These are phyloP conservation scores for Coniella lustricola DNA, from an alignment of 2,329 filamentous ascomycete genomes.

Conservation along the genomic window DNA sequence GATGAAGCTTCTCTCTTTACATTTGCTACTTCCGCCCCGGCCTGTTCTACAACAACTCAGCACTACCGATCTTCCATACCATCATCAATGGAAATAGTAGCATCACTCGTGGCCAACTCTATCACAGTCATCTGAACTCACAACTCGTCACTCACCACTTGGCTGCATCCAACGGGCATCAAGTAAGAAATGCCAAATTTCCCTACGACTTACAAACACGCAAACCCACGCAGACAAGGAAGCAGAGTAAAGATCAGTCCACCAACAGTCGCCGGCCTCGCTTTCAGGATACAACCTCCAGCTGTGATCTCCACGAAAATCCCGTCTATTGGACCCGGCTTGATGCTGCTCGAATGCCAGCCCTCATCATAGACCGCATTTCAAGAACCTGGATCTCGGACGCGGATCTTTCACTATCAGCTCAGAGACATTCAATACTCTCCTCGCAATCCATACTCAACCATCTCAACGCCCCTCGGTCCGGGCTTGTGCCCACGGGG, in stretches of 20 bases:
- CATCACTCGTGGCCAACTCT: conserved; percentile 16
- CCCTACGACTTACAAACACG: too few species aligned
- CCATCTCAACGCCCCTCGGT: conserved; percentile 31
- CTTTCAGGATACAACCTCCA: conserved; percentile 7
- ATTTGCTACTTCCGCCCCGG: conserved; percentile 28
- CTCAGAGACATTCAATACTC: conserved; percentile 34
- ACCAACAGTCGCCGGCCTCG: too few species aligned
- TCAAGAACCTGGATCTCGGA: conserved; percentile 43
- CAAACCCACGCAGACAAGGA: not conserved
- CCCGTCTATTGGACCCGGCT: conserved; percentile 23
- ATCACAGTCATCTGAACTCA: conserved; percentile 1
- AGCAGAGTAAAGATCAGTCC: too few species aligned
- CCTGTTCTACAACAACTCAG: conserved; percentile 25
- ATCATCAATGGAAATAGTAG: conserved; percentile 26
- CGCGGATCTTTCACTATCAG: conserved; percentile 31
- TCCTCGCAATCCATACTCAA: conserved; percentile 27
- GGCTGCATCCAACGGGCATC: conserved; percentile 9
- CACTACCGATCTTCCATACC: conserved; percentile 19
- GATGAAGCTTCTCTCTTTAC: conserved; percentile 29
- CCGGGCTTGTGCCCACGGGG: conserved; percentile 32
- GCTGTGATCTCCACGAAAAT: conserved; percentile 8
- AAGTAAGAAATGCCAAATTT: too few species aligned
- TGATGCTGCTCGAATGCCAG: conserved; percentile 48
- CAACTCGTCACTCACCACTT: conserved; percentile 11
- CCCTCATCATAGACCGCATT: conserved; percentile 45